These are phyloP conservation scores for Sporothrix brasiliensis DNA, from an alignment of 2,329 filamentous ascomycete species.

Conservation along the genomic window DNA sequence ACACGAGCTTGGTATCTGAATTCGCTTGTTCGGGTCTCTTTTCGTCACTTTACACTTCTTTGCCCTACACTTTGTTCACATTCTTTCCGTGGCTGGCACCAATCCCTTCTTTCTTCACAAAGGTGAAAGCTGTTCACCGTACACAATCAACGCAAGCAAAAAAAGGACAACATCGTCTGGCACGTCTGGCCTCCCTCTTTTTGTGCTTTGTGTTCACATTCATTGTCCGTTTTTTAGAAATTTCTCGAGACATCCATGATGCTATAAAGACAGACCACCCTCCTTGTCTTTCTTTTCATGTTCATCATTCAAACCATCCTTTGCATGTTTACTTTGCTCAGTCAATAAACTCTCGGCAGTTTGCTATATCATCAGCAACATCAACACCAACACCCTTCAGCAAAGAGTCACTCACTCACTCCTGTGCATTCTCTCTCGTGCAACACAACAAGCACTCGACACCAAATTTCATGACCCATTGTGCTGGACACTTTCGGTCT, in stretches of 20 bases:
- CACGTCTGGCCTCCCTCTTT: constrained; percentile 32
- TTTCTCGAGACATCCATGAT: constrained; percentile 15
- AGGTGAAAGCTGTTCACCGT: not conserved
- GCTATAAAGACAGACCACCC: constrained; percentile 27
- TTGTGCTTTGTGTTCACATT: constrained; percentile 21
- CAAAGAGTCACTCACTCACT: constrained; percentile 12
- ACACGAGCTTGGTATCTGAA: not conserved
- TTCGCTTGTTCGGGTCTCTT: not conserved
- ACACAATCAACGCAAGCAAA: constrained; percentile 21
- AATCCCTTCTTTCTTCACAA: not conserved
- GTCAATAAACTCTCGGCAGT: constrained; percentile 3
- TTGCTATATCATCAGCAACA: not conserved
- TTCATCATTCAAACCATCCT: constrained; percentile 1
- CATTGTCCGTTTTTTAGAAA: constrained; percentile 20
- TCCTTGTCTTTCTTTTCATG: constrained; percentile 11
- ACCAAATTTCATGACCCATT: constrained; percentile 3
- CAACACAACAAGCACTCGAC: not conserved
- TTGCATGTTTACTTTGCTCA: not conserved
- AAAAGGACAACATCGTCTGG: constrained; percentile 29
- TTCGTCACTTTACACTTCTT: constrained; percentile 1
- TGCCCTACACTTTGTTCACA: not conserved
- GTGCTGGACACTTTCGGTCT: constrained; percentile 26
- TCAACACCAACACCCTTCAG: not conserved
- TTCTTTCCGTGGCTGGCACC: constrained; percentile 27
- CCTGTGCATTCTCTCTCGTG: not conserved